phyloP scores from a whole-genome alignment of 352 stramenopile species.

The Blastocystis sp. region DNA sequence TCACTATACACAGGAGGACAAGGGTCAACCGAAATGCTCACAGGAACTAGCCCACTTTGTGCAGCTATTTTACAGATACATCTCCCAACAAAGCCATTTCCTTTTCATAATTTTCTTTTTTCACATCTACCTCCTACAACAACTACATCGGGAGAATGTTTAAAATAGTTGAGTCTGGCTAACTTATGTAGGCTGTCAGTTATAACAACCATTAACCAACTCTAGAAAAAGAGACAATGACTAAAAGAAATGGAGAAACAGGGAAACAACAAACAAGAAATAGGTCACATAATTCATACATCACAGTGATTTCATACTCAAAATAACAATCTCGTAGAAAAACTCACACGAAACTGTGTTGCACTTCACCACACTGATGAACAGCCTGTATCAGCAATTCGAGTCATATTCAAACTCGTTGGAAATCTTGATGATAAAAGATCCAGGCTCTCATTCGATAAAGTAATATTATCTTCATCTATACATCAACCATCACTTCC shows the following conservation, averaged over 20 bases:
- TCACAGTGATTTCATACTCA: no score
- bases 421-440: not conserved
- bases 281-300: not conserved
- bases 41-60: constrained; percentile 5
- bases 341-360: not conserved
- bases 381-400: not conserved
- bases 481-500: not conserved
- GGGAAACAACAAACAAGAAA: constrained; percentile 6
- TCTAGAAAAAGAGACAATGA: not conserved
- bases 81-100: constrained; percentile 49
- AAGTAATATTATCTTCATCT: not conserved
- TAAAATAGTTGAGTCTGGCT: constrained; percentile 52
- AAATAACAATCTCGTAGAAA: not conserved
- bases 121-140: constrained; percentile 18
- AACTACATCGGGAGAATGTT: constrained; percentile 10
- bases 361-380: not conserved
- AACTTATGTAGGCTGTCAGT: constrained; percentile 19
- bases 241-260: not conserved
- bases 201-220: not conserved
- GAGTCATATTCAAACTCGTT: not conserved
- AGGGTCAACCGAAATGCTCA: constrained; percentile 27
- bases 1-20: constrained; percentile 37
- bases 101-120: not conserved
- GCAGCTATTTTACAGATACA: constrained; percentile 21
- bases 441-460: constrained; percentile 31